Evolutionary conservation across 2,329 filamentous ascomycete genomes (phyloP).

Genomic region (Verticillium dahliae): DNA sequence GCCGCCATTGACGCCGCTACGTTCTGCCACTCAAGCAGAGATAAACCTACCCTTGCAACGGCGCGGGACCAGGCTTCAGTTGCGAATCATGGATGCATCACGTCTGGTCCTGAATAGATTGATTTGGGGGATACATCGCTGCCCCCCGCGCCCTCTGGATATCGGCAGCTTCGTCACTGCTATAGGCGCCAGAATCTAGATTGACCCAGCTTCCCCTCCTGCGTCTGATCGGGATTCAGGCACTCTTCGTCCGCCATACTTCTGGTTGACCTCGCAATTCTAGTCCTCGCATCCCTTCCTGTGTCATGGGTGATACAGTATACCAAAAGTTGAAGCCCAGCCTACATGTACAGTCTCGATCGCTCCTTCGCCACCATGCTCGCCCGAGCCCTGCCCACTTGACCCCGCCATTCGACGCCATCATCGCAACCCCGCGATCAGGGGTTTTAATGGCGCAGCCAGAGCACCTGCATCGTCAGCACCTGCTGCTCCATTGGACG

Average conservation of each 20-base stretch:
- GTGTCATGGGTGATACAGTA: neutral
- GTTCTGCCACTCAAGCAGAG: neutral
- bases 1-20: neutral
- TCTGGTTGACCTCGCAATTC: neutral
- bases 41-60: neutral
- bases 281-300: neutral
- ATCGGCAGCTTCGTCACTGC: neutral
- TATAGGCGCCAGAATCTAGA: neutral
- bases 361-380: neutral
- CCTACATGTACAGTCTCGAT: neutral
- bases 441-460: neutral
- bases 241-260: too few relatives aligned
- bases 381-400: neutral
- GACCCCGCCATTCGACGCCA: neutral
- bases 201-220: neutral
- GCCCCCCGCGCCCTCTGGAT: neutral
- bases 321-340: neutral
- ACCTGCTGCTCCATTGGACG: neutral
- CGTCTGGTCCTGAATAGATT: neutral
- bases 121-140: too few relatives aligned
- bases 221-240: neutral
- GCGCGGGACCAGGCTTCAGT: neutral
- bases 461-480: neutral
- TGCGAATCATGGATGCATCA: neutral
- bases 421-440: neutral